phyloP scores from a whole-genome alignment of 306 rosid genomes.

The Glycine tomentella region DNA sequence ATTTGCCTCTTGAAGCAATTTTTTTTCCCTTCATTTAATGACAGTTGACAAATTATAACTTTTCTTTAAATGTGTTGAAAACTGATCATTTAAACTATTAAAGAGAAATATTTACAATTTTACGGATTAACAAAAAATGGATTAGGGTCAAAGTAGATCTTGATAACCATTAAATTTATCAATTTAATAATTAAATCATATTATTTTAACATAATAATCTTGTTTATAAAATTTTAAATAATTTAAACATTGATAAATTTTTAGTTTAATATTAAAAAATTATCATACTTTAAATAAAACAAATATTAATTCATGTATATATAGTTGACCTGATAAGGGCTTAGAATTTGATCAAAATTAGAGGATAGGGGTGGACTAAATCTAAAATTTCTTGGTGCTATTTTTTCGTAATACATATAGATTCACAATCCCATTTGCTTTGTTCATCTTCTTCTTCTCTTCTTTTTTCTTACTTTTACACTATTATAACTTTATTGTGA shows the following conservation, averaged over 20 bases:
- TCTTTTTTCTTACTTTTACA: no score
- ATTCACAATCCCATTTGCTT: background rate
- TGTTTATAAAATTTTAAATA: background rate
- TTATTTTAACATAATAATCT: background rate
- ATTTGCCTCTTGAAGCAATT: slow-evolving; percentile 29
- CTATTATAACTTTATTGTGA: background rate
- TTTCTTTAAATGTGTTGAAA: background rate
- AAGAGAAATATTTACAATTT: no score
- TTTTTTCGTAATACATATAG: background rate
- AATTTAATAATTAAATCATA: background rate
- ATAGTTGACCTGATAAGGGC: background rate
- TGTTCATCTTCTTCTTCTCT: background rate
- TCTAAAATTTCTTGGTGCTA: background rate
- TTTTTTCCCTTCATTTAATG: background rate
- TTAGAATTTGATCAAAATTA: background rate
- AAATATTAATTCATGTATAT: background rate
- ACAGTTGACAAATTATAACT: background rate
- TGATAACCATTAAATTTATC: background rate
- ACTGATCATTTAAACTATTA: no score
- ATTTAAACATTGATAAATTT: background rate
- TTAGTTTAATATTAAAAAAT: background rate
- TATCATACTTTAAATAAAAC: background rate
- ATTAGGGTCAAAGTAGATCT: background rate
- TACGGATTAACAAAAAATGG: background rate
- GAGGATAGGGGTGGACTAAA: background rate